Percentiles rank a stretch among this genome's conserved stretches.
These are phyloP conservation scores for Pleurotus eryngii DNA, from an alignment of 768 basidiomycete species.

Conservation along the genomic window DNA sequence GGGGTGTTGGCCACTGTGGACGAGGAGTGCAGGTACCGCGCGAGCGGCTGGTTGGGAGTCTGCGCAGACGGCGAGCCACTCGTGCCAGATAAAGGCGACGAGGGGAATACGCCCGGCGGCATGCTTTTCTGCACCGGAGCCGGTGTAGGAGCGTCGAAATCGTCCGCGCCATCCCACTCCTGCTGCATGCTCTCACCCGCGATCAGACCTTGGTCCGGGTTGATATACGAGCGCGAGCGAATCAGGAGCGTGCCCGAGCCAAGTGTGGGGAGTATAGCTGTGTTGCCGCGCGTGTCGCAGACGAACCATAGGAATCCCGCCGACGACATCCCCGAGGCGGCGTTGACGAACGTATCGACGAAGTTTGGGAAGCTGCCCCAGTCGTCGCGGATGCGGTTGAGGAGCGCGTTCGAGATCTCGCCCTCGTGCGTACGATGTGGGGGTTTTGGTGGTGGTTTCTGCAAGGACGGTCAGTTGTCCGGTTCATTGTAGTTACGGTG, in stretches of 20 bases:
- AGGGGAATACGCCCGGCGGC: constrained; percentile 27
- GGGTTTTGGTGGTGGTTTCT: constrained; percentile 40
- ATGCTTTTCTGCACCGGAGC: constrained; percentile 20
- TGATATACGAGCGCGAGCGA: constrained; percentile 46
- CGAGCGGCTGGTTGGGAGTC: constrained; percentile 27
- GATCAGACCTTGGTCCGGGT: constrained; percentile 13
- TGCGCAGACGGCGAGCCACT: constrained; percentile 24
- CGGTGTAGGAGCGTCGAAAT: constrained; percentile 14
- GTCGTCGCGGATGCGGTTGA: constrained; percentile 35
- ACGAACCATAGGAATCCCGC: constrained; percentile 90
- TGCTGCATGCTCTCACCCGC: constrained; percentile 12
- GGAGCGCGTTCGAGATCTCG: constrained; percentile 31
- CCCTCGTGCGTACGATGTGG: constrained; percentile 32
- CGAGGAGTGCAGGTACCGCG: constrained; percentile 20
- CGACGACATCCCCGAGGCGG: constrained; percentile 73
- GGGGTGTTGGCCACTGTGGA: not conserved
- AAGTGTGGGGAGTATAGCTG: constrained; percentile 80
- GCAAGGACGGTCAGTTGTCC: constrained; percentile 4
- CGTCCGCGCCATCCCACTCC: not conserved
- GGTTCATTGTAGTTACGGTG: constrained; percentile 8
- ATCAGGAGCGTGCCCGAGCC: constrained; percentile 88
- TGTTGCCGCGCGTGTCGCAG: constrained; percentile 54
- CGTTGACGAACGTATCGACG: constrained; percentile 73
- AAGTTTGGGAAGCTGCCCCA: constrained; percentile 67
- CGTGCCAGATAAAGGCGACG: constrained; percentile 43